phyloP scores from a whole-genome alignment of 108 stramenopile genomes.

The Skeletonema potamos region DNA sequence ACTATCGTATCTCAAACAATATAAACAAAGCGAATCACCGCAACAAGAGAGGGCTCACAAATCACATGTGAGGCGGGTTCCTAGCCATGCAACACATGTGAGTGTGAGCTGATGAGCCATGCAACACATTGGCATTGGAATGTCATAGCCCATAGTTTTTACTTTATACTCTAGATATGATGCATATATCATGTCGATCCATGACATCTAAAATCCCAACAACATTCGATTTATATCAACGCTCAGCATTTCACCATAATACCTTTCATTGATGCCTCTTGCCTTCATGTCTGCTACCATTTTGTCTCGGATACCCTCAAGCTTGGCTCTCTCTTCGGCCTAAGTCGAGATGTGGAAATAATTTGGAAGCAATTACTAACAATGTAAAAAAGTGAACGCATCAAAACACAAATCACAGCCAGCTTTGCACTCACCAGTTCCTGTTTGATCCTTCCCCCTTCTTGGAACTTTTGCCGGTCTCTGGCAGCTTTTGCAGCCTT shows the following conservation, averaged over 20 bases:
- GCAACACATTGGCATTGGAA: too few species aligned
- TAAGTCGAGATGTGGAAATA: not conserved
- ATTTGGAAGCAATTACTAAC: not conserved
- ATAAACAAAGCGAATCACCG: too few species aligned
- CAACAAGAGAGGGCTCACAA: too few species aligned
- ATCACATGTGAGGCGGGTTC: too few species aligned
- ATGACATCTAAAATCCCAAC: not conserved
- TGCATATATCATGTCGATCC: too few species aligned
- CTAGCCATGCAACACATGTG: too few species aligned
- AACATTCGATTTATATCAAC: not conserved
- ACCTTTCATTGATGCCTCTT: slow-evolving; percentile 56
- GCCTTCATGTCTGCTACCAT: slow-evolving; percentile 57
- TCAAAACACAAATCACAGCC: not conserved
- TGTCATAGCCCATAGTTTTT: too few species aligned
- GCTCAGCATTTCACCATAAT: slow-evolving; percentile 53
- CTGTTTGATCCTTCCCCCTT: slow-evolving; percentile 45
- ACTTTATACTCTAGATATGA: too few species aligned
- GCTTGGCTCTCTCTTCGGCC: slow-evolving; percentile 45
- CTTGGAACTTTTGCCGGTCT: slow-evolving; percentile 51
- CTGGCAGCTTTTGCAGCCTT: slow-evolving; percentile 32
- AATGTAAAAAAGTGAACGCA: not conserved
- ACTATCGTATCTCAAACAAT: too few species aligned
- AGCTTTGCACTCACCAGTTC: slow-evolving; percentile 29
- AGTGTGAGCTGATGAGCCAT: too few species aligned
- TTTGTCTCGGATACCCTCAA: slow-evolving; percentile 54